Evolutionary conservation across 495 filamentous ascomycete species (phyloP), one percentile per base, ranked within the genome.

Genomic region (Hyphodiscus hymeniophilus): DNA sequence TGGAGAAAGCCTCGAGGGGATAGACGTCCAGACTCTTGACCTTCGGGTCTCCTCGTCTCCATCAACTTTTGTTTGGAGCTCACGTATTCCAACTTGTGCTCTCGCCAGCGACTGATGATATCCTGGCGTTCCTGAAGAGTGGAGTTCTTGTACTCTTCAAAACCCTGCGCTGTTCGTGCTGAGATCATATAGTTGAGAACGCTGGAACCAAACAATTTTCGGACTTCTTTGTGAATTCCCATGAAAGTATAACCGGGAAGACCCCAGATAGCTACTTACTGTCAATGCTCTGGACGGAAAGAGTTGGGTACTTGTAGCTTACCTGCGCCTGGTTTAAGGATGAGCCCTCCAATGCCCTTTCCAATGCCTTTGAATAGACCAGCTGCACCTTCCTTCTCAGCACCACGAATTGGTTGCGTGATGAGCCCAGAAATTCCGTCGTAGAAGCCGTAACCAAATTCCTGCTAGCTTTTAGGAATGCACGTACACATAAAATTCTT

Each of bases 291-390:
- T 34, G 16, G 31, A 34, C 12, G 16, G 31, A 34, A 34, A 34
- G n/a, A n/a, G n/a, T n/a, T n/a, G 11, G 7, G 32, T 42, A 41
- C 56, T 8, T 32, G 15, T 0, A 15, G 38, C 70, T 59, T 60
- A 81, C 78, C 85, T 31, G 84, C 81, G 30, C 72, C 68, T 1
- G 83, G 81, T 54, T 91, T 91, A 2, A 89, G 55, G 15, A 85
- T 59, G 10, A 85, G 49, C 0, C 85, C 85, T 15, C 82, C 85
- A 32, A 89, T 74, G 2, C 82, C 85, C 58, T 86, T 89, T 0
- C 80, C 84, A 32, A 89, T 65, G 0, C 85, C 85, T 57, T 89
- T 91, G 11, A 87, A 26, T 5, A 88, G 69, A n/a, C 85, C 85
- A 11, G 66, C 71, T 5, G 71, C 66, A 12, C 85, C 84, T 50